phyloP scores from a whole-genome alignment of 495 filamentous ascomycete species.

The Penicillium tannophilum region DNA sequence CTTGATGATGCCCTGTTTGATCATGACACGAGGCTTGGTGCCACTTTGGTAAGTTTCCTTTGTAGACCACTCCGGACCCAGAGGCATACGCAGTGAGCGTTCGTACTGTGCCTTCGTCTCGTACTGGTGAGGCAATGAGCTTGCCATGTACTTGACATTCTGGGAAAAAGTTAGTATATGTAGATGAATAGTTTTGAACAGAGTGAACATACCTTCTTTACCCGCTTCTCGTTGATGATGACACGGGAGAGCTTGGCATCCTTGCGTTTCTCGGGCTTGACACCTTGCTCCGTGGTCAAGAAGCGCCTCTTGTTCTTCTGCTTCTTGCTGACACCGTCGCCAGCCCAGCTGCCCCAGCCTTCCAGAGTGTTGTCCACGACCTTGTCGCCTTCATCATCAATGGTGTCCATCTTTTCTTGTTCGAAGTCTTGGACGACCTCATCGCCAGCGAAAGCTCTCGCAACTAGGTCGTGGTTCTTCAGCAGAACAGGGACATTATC shows the following conservation, averaged over 20 bases:
- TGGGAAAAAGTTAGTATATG: conserved; percentile 40
- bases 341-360: conserved; percentile 91
- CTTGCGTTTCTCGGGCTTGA: conserved; percentile 74
- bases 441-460: conserved; percentile 84
- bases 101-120: conserved; percentile 90
- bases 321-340: conserved; percentile 72
- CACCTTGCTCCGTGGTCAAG: conserved; percentile 71
- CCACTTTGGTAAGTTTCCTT: conserved; percentile 88
- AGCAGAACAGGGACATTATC: conserved; percentile 64
- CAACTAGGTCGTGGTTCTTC: conserved; percentile 79
- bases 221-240: conserved; percentile 89
- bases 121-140: conserved; percentile 79
- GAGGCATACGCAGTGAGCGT: conserved; percentile 77
- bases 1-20: conserved; percentile 91
- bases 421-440: conserved; percentile 84
- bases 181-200: neutral
- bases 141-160: conserved; percentile 87
- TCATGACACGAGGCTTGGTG: conserved; percentile 87
- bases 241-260: conserved; percentile 80
- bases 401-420: conserved; percentile 72
- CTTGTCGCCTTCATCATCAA: conserved; percentile 82
- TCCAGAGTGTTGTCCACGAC: conserved; percentile 81
- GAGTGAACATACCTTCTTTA: conserved; percentile 74
- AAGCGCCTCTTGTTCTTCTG: conserved; percentile 63
- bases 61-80: conserved; percentile 93